Conservation (phyloP, 805 yeast species). For the Tetrapisispora taiwanensis region DNA sequence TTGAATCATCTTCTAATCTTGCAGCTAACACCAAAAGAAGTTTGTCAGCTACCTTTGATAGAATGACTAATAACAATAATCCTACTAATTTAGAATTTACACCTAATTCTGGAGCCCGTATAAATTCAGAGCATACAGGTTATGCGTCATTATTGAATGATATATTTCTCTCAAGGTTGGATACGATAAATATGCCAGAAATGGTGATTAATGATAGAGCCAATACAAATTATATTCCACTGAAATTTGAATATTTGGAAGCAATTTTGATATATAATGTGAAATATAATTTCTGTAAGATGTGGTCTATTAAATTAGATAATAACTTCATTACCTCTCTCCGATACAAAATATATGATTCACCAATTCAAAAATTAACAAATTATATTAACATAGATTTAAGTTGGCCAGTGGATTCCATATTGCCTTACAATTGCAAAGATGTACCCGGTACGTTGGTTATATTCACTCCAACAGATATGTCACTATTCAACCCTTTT, state of each 20-base stretch:
- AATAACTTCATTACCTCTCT: slow-evolving; percentile 19
- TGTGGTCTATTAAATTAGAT: slow-evolving; percentile 34
- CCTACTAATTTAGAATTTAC: slow-evolving; percentile 19
- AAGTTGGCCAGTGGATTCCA: neutral
- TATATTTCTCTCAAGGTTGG: slow-evolving; percentile 55
- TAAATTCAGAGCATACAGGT: slow-evolving; percentile 6
- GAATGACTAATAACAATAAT: slow-evolving; percentile 16
- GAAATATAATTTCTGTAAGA: slow-evolving; percentile 33
- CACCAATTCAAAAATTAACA: slow-evolving; percentile 17
- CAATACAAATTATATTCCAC: slow-evolving; percentile 11
- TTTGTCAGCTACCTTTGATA: slow-evolving; percentile 24
- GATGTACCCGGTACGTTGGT: slow-evolving; percentile 29
- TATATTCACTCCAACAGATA: too few species aligned
- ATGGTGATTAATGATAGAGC: slow-evolving; percentile 29
- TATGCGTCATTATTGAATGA: slow-evolving; percentile 47
- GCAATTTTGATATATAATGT: slow-evolving; percentile 47
- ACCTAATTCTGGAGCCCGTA: slow-evolving; percentile 16
- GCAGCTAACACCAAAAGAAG: slow-evolving; percentile 12
- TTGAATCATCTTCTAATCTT: neutral
- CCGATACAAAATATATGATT: slow-evolving; percentile 21
- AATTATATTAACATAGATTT: neutral
- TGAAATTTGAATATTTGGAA: slow-evolving; percentile 43
- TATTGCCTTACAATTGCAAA: neutral
- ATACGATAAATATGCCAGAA: slow-evolving; percentile 29
- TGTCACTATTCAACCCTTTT: slow-evolving; percentile 25